Percentiles rank a stretch among this genome's conserved stretches.
Evolutionary conservation across 805 yeast species (phyloP).

Genomic region (Nakazawaea pomicola): DNA sequence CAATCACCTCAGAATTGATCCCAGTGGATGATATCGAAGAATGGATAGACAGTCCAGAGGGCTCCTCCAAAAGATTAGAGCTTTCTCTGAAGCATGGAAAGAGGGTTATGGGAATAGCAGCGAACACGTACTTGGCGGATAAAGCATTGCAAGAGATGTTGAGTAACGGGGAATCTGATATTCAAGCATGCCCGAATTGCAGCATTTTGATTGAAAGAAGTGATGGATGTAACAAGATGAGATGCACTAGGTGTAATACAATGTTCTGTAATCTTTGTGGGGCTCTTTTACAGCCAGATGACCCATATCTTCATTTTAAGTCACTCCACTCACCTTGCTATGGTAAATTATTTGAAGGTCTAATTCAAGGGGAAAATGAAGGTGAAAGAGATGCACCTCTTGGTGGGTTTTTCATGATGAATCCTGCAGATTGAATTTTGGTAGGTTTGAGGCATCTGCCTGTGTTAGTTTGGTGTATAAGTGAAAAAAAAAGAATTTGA

Average conservation of each 20-base stretch:
- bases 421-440: neutral
- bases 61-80: constrained; percentile 26
- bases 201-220: constrained; percentile 41
- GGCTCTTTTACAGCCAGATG: constrained; percentile 26
- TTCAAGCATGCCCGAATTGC: constrained; percentile 51
- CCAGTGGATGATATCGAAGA: constrained; percentile 32
- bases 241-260: constrained; percentile 42
- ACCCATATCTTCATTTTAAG: constrained; percentile 50
- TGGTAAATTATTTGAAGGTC: constrained; percentile 48
- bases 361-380: constrained; percentile 25
- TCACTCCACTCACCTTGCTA: constrained; percentile 39
- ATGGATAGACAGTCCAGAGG: constrained; percentile 28
- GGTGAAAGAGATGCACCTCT: neutral
- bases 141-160: constrained; percentile 39
- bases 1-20: constrained; percentile 27
- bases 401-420: neutral
- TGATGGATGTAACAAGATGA: constrained; percentile 66
- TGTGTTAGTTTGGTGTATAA: neutral
- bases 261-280: constrained; percentile 57
- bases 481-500: too few species aligned
- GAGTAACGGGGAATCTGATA: constrained; percentile 33
- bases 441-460: neutral
- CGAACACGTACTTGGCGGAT: constrained; percentile 43
- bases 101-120: constrained; percentile 34
- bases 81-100: constrained; percentile 38